Conservation (phyloP, 768 basidiomycete species). For the Mycena venus region DNA sequence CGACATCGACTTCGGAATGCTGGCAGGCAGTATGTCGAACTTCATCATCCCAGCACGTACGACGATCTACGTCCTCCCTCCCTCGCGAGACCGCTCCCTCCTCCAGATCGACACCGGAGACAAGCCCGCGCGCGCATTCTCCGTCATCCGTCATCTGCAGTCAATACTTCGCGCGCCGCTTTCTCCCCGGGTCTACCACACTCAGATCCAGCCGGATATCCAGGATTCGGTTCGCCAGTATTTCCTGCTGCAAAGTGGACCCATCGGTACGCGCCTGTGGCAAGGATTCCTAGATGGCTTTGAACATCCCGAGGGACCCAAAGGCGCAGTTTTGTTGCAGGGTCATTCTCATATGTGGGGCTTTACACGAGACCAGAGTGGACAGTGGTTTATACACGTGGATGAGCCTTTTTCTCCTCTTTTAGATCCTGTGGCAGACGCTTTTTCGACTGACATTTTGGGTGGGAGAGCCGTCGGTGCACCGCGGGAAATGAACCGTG, state of each 20-base stretch:
- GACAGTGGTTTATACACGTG: not conserved
- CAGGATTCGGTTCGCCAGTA: not conserved
- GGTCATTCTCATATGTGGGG: slow-evolving; percentile 17
- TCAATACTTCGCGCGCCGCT: not conserved
- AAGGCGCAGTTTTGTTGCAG: slow-evolving; percentile 7
- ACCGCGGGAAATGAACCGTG: no score
- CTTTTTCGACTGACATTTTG: no score
- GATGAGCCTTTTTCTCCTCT: not conserved
- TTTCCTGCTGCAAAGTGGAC: slow-evolving; percentile 6
- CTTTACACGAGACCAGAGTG: not conserved
- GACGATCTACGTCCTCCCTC: not conserved
- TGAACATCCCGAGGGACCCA: not conserved
- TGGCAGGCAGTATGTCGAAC: not conserved
- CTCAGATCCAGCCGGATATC: not conserved
- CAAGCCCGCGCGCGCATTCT: not conserved
- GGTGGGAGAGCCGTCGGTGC: no score
- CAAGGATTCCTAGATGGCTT: slow-evolving; percentile 11
- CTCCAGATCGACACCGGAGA: not conserved
- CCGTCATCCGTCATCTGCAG: slow-evolving; percentile 12
- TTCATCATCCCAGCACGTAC: not conserved
- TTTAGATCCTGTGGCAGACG: no score
- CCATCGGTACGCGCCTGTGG: not conserved
- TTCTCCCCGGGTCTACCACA: not conserved
- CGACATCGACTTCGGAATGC: slow-evolving; percentile 5
- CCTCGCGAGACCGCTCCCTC: not conserved